Percentiles rank a stretch among this genome's conserved stretches.
Evolutionary conservation across 176 grass and related monocot species (phyloP).

Genomic region (Puya raimondii): DNA sequence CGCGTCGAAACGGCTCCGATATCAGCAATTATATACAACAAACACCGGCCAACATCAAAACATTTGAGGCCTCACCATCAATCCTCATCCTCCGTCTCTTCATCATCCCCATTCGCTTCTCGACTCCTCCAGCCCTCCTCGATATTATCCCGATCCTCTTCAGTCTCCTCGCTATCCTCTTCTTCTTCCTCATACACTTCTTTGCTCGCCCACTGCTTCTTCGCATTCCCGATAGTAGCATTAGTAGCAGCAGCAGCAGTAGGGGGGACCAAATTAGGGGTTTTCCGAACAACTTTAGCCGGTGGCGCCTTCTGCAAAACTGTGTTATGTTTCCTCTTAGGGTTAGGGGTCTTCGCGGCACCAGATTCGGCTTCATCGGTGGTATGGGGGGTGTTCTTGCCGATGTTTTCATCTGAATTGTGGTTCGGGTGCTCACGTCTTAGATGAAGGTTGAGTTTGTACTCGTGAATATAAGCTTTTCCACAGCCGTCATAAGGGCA

Average conservation of each 20-base stretch:
- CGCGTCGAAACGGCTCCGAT: too few species aligned
- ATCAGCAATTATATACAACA: too few species aligned
- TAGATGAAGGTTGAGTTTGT: conserved; percentile 95
- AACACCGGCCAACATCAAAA: too few species aligned
- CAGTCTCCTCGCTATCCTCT: conserved; percentile 19
- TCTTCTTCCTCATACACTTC: conserved; percentile 9
- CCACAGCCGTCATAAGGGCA: conserved; percentile 73
- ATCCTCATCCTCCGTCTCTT: neutral
- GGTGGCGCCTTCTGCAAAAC: conserved; percentile 14
- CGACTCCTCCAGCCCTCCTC: neutral
- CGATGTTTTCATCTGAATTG: conserved; percentile 39
- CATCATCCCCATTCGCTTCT: neutral
- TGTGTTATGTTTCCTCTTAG: conserved; percentile 32
- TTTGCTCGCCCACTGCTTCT: conserved; percentile 26
- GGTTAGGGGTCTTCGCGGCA: conserved; percentile 34
- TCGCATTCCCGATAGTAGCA: neutral
- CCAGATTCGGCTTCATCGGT: conserved; percentile 21
- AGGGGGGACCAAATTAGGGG: conserved; percentile 6
- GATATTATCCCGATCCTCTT: conserved; percentile 11
- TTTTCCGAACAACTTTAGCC: conserved; percentile 30
- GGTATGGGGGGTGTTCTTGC: neutral
- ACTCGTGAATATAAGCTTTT: conserved; percentile 96
- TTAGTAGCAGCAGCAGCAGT: neutral
- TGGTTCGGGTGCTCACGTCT: conserved; percentile 80
- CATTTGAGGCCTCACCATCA: too few species aligned